Base-by-base conservation (phyloP, 2,329 filamentous ascomycete species). In the Fusarium sp. region DNA sequence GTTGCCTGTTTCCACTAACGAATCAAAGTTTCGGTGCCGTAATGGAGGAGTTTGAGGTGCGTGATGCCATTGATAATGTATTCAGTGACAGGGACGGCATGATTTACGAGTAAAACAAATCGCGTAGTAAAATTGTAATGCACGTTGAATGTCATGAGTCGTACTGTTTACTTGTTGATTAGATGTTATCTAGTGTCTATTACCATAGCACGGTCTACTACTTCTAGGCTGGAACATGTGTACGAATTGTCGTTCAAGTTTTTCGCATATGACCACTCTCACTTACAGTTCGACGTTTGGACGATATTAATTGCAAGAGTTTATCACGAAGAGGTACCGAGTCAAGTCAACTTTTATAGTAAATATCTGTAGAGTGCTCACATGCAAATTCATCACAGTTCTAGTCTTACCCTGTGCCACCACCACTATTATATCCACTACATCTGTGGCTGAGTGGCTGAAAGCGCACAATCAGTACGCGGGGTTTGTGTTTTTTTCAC, bases 21-120 rank as follows among this genome's bases (percentile, higher is more conserved):
- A 38, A 26, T 5, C 11, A 33, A 37, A 89, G 87, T 16, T 89
- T 90, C 65, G 88, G 88, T 30, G 88, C 88, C 18, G 88, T 90
- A 5, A 83, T 89, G 81, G 88, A 89, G 71, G 86, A 89, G 71
- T 89, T 89, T 72, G 91, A 93, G 79, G 86, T 93, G 37, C 83
- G 86, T 50, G 94, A 97, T 80, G 93, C 93, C 23, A 79, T 97
- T 57, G 91, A 91, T 75, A 90, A 85, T 37, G 84, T 93, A 8
- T 63, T 79, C 34, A 62, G 71, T 18, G 66, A 65, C 37, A 72
- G 65, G 56, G 67, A 65, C 37, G 52, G 42, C 8, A 40, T 60
- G 36, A 49, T 53, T 57, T 40, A 49, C 26, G 59, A 60, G 31
- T 69, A 60, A 52, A 58, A 30, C 36, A 40, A 26, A 9, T 34